phyloP scores from a whole-genome alignment of 129 eudicot species.

The Rutidosis leptorrhynchoides region DNA sequence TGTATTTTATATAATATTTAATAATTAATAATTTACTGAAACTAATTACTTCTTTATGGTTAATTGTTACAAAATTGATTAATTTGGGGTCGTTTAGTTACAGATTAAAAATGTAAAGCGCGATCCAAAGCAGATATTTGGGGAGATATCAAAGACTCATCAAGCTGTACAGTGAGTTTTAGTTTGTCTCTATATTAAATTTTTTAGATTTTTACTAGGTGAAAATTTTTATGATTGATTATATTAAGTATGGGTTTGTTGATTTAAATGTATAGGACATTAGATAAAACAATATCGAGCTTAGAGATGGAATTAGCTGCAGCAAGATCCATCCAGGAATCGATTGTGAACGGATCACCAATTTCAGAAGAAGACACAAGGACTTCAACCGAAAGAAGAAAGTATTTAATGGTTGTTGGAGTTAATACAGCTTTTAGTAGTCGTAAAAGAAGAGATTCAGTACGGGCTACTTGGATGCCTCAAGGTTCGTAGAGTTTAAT shows the following conservation, averaged over 20 bases:
- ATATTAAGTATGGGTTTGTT: neutral
- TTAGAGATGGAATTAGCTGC: slow-evolving; percentile 91
- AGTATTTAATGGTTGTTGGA: slow-evolving; percentile 77
- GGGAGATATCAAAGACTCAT: slow-evolving; percentile 68
- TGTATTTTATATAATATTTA: slow-evolving; percentile 27
- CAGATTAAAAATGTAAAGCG: slow-evolving; percentile 55
- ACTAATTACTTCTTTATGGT: too few species aligned
- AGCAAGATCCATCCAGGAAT: slow-evolving; percentile 67
- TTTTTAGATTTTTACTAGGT: neutral
- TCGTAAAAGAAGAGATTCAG: slow-evolving; percentile 89
- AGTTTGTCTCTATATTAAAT: neutral
- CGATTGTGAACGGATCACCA: slow-evolving; percentile 65
- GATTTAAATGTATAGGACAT: slow-evolving; percentile 41
- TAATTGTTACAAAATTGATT: slow-evolving; percentile 13
- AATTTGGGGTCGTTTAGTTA: slow-evolving; percentile 29
- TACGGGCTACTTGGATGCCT: slow-evolving; percentile 95
- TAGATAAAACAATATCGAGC: slow-evolving; percentile 83
- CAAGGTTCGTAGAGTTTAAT: slow-evolving; percentile 51
- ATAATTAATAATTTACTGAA: too few species aligned
- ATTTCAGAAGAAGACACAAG: slow-evolving; percentile 44
- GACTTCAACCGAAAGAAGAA: slow-evolving; percentile 38
- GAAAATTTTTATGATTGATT: neutral
- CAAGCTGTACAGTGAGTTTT: slow-evolving; percentile 59
- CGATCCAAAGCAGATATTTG: slow-evolving; percentile 47
- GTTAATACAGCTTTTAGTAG: slow-evolving; percentile 92